A percentile compares a stretch with the other conserved stretches of the same genome.
phyloP scores from a whole-genome alignment of 2,329 filamentous ascomycete species.

The Colletotrichum sp. region DNA sequence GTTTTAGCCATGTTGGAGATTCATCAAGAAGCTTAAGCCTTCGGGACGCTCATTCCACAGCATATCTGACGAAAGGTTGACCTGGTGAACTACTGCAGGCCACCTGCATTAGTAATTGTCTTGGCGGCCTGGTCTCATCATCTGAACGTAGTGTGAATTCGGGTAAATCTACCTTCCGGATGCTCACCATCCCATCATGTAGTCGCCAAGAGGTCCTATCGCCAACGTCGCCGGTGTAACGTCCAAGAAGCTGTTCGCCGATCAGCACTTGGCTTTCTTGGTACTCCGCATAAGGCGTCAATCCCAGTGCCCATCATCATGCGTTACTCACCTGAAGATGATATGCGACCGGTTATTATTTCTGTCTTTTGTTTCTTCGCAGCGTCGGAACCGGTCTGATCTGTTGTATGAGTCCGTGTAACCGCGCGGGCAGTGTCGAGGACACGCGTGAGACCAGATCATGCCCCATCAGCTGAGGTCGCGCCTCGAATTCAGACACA shows the following conservation, averaged over 20 bases:
- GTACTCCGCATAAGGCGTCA: background rate
- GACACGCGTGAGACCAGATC: background rate
- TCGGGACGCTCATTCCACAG: conserved; percentile 7
- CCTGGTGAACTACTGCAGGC: background rate
- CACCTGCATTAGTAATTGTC: background rate
- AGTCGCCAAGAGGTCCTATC: background rate
- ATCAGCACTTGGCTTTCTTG: background rate
- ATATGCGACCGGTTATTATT: background rate
- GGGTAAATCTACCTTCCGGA: background rate
- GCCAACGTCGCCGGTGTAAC: background rate
- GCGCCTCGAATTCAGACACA: background rate
- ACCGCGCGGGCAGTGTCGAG: background rate
- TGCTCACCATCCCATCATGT: background rate
- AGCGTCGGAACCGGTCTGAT: background rate
- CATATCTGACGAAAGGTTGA: background rate
- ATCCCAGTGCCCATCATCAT: background rate
- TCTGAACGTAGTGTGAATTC: background rate
- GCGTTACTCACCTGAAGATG: background rate
- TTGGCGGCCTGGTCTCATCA: background rate
- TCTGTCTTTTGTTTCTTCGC: background rate
- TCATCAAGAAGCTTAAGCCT: background rate
- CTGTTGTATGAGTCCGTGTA: background rate
- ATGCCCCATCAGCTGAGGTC: background rate
- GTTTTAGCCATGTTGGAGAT: conserved; percentile 1
- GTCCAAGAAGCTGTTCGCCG: background rate